Conservation (phyloP, 1,284 basidiomycete species). For the Marasmius sp. region DNA sequence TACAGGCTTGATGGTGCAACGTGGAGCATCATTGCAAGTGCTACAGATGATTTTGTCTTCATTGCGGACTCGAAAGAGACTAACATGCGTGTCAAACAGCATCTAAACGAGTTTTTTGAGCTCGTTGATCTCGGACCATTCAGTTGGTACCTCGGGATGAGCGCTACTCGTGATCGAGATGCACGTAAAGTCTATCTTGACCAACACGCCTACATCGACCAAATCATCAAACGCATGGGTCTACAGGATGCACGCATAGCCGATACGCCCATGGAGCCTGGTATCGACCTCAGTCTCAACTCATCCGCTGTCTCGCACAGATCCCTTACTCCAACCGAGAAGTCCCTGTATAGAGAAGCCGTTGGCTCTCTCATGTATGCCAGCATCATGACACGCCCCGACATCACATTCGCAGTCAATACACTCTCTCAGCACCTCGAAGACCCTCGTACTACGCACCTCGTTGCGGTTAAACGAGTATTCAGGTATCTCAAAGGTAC, state of each 20-base stretch:
- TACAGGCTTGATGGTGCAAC: constrained; percentile 18
- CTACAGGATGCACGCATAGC: constrained; percentile 15
- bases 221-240: constrained; percentile 19
- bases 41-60: constrained; percentile 33
- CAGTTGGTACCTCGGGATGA: constrained; percentile 28
- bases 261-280: not conserved
- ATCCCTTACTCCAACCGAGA: constrained; percentile 3
- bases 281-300: constrained; percentile 6
- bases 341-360: constrained; percentile 18
- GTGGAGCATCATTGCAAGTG: constrained; percentile 24
- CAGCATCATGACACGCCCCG: constrained; percentile 22
- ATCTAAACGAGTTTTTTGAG: constrained; percentile 25
- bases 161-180: constrained; percentile 18
- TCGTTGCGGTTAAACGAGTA: constrained; percentile 21
- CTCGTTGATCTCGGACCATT: constrained; percentile 26
- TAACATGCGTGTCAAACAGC: constrained; percentile 9
- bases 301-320: constrained; percentile 15
- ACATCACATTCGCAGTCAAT: constrained; percentile 25
- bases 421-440: constrained; percentile 19
- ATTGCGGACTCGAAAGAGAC: constrained; percentile 18
- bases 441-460: constrained; percentile 19
- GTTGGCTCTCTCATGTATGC: constrained; percentile 28
- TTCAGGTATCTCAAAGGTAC: constrained; percentile 30
- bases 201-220: constrained; percentile 26
- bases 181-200: constrained; percentile 22